A percentile compares a stretch with the other conserved stretches of the same genome.
Conservation (phyloP, 202 grass and related monocot genomes). For the Brachypodium distachyon region DNA sequence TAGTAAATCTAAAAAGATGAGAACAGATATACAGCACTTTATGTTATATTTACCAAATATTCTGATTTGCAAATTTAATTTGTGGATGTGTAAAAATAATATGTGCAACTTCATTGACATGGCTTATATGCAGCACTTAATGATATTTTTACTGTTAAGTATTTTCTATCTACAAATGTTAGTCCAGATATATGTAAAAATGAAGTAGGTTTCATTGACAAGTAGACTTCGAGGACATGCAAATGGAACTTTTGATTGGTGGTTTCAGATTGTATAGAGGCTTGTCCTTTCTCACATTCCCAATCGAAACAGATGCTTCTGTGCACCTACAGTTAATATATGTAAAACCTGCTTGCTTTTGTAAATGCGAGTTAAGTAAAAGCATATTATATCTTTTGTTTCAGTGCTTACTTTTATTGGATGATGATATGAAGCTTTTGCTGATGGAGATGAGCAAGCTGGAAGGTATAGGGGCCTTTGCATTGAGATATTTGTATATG, state of each 20-base stretch:
- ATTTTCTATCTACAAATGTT: not conserved
- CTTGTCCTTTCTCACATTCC: not conserved
- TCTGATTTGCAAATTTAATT: not conserved
- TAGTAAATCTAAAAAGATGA: not conserved
- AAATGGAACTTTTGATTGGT: not conserved
- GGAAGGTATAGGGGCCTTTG: constrained; percentile 77
- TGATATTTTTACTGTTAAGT: not conserved
- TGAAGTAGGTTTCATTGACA: no score
- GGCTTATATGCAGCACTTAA: not conserved
- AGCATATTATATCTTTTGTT: not conserved
- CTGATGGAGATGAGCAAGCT: constrained; percentile 77
- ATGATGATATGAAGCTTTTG: constrained; percentile 49
- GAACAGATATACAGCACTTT: not conserved
- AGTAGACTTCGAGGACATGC: not conserved
- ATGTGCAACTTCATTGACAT: not conserved
- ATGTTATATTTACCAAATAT: not conserved
- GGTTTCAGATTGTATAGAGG: not conserved
- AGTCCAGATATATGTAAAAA: not conserved
- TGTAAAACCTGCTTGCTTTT: not conserved
- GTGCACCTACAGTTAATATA: not conserved
- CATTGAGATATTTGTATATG: constrained; percentile 89
- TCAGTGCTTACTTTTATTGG: constrained; percentile 43
- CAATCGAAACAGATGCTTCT: not conserved
- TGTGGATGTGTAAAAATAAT: not conserved
- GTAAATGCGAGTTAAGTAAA: not conserved